phyloP scores from a whole-genome alignment of 305 asterid genomes.

The Withania somnifera region DNA sequence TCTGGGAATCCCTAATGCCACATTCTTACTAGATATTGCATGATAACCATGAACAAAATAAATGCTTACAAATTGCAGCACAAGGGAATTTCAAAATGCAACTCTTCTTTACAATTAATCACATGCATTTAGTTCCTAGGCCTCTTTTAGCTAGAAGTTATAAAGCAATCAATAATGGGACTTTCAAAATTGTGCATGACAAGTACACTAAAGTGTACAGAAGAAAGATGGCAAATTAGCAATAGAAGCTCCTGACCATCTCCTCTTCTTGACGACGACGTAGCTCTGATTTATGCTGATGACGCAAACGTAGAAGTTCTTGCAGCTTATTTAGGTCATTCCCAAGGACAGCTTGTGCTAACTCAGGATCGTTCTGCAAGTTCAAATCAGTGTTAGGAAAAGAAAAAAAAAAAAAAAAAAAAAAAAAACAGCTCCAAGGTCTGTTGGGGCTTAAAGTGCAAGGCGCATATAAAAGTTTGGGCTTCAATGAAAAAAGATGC shows the following conservation, averaged over 20 bases:
- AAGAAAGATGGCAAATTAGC: neutral
- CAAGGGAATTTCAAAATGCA: neutral
- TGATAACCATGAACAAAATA: neutral
- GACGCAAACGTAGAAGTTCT: slow-evolving; percentile 62
- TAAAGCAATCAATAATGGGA: neutral
- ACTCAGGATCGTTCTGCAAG: slow-evolving; percentile 81
- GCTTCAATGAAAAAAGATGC: too few species aligned
- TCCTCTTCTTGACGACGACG: slow-evolving; percentile 80
- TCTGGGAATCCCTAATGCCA: neutral
- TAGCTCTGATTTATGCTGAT: slow-evolving; percentile 57
- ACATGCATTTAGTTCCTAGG: neutral
- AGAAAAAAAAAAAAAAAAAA: too few species aligned
- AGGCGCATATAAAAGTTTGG: too few species aligned
- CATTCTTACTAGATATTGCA: neutral
- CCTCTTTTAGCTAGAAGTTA: neutral
- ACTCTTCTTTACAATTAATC: neutral
- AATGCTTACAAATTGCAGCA: neutral
- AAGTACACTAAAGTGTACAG: neutral
- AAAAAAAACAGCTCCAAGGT: too few species aligned
- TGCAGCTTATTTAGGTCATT: slow-evolving; percentile 78
- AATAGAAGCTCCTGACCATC: slow-evolving; percentile 42
- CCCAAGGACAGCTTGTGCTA: slow-evolving; percentile 86
- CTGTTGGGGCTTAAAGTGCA: too few species aligned
- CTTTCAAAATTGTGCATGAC: neutral
- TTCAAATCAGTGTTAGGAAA: too few species aligned